Evolutionary conservation across 1,139 yeast species (phyloP).

Genomic region (Groenewaldozyma sp.): DNA sequence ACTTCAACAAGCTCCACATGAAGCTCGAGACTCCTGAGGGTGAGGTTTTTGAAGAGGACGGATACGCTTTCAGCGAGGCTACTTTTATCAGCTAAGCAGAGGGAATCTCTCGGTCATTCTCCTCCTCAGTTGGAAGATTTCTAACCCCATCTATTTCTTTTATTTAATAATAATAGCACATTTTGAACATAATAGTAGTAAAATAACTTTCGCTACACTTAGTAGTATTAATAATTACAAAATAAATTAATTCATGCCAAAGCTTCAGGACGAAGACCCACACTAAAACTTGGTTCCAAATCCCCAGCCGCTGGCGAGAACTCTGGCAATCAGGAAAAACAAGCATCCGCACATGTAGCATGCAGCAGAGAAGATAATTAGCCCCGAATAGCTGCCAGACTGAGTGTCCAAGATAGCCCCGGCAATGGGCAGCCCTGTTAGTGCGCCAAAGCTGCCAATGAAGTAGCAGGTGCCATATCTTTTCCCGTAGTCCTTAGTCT

Average conservation of each 20-base stretch:
- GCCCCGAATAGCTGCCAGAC: constrained; percentile 23
- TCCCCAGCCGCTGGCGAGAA: constrained; percentile 22
- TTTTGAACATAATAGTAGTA: no score
- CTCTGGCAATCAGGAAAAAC: constrained; percentile 21
- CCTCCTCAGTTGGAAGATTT: no score
- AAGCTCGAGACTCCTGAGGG: constrained; percentile 24
- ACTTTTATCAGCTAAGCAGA: constrained; percentile 41
- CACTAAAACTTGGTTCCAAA: constrained; percentile 12
- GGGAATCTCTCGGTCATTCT: no score
- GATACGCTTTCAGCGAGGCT: constrained; percentile 72
- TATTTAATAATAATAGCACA: no score
- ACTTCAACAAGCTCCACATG: constrained; percentile 41
- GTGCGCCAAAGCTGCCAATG: constrained; percentile 49
- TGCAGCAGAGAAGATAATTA: constrained; percentile 25
- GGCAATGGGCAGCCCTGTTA: constrained; percentile 45
- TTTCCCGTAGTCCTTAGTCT: constrained; percentile 55
- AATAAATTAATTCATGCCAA: no score
- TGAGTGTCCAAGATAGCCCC: constrained; percentile 35
- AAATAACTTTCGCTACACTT: no score
- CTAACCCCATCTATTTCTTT: no score
- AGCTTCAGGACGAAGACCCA: neutral
- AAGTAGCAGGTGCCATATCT: constrained; percentile 63
- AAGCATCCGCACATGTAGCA: constrained; percentile 22
- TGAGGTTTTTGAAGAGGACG: constrained; percentile 41
- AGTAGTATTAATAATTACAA: no score